These are phyloP conservation scores for Penicillium salamii DNA, from an alignment of 495 filamentous ascomycete genomes.

Conservation along the genomic window DNA sequence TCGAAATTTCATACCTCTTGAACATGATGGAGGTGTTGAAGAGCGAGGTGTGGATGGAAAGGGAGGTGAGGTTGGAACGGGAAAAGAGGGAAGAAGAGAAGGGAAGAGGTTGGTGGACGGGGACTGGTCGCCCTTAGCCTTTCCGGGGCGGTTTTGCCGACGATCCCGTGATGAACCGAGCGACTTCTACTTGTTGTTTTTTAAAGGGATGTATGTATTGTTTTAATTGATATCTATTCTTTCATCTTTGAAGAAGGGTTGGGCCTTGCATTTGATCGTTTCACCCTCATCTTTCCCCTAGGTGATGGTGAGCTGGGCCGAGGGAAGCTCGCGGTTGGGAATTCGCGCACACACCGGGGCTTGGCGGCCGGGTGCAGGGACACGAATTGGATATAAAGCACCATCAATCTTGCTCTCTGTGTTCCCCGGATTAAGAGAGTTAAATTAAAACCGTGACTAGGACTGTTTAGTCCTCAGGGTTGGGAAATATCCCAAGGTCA, in stretches of 20 bases:
- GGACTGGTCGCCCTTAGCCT: conserved; percentile 43
- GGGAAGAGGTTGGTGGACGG: conserved; percentile 43
- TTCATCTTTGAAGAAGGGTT: too few species aligned
- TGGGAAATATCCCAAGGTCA: conserved; percentile 11
- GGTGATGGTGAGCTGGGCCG: too few species aligned
- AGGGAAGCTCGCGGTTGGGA: conserved; percentile 21
- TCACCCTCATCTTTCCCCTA: too few species aligned
- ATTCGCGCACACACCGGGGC: conserved; percentile 38
- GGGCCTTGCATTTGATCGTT: too few species aligned
- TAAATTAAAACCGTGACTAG: not conserved
- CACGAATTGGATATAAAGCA: not conserved
- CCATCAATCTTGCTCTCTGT: not conserved
- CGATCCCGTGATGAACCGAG: conserved; percentile 51
- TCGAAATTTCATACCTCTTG: conserved; percentile 69
- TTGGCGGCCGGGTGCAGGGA: conserved; percentile 42
- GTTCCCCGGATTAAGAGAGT: not conserved
- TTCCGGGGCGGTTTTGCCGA: conserved; percentile 52
- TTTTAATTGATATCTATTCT: too few species aligned
- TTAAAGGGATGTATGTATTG: not conserved
- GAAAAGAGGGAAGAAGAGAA: conserved; percentile 41
- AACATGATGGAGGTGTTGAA: conserved; percentile 70
- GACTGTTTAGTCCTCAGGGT: not conserved
- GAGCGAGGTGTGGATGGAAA: conserved; percentile 45
- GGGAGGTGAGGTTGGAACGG: conserved; percentile 32
- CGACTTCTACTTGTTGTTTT: conserved; percentile 2